These are phyloP conservation scores for Coniochaeta sp. DNA, from an alignment of 2,329 filamentous ascomycete genomes.

Conservation along the genomic window DNA sequence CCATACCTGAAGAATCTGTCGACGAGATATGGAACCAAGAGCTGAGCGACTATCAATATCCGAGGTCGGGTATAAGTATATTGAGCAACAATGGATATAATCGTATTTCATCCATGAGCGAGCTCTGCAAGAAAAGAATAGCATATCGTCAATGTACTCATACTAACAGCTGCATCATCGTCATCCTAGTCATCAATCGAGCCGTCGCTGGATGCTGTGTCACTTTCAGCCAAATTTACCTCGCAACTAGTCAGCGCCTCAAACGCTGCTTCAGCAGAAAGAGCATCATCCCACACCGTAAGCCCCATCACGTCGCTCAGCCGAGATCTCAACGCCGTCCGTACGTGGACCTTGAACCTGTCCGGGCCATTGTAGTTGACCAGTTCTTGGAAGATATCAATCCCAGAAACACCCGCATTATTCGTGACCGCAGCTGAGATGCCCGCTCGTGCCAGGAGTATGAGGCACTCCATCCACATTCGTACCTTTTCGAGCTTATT, in stretches of 20 bases:
- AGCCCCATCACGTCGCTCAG: background rate
- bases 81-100: too few relatives aligned
- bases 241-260: background rate
- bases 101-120: background rate
- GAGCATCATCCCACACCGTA: background rate
- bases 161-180: background rate
- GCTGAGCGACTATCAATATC: too few relatives aligned
- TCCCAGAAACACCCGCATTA: conserved; percentile 3
- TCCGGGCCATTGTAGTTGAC: conserved; percentile 4
- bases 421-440: conserved; percentile 2
- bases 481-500: background rate
- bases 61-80: too few relatives aligned
- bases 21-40: too few relatives aligned
- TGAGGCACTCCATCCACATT: conserved; percentile 6
- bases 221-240: background rate
- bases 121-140: background rate
- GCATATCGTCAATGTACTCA: background rate
- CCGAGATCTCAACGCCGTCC: background rate
- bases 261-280: background rate
- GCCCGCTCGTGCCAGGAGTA: conserved; percentile 2
- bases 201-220: background rate
- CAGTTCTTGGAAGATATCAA: conserved; percentile 5
- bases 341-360: conserved; percentile 4
- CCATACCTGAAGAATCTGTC: too few relatives aligned
- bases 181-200: background rate